phyloP scores from a whole-genome alignment of 192 early-diverging fungal genomes.

The Backusella macrospora region DNA sequence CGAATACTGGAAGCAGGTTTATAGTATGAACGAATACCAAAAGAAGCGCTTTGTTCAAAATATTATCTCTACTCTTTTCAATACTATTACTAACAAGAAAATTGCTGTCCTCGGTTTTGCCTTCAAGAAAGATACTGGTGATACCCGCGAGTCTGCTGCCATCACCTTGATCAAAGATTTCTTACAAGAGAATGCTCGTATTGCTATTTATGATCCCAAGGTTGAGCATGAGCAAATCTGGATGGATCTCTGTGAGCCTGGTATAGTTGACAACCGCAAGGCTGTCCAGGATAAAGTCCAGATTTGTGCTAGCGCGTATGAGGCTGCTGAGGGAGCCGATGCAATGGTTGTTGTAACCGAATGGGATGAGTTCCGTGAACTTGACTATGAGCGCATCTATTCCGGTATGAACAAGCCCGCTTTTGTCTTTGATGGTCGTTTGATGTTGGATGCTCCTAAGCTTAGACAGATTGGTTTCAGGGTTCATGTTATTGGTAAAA shows the following conservation, averaged over 20 bases:
- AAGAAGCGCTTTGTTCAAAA: constrained; percentile 79
- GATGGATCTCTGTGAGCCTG: constrained; percentile 64
- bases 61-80: constrained; percentile 73
- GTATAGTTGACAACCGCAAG: constrained; percentile 48
- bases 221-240: constrained; percentile 71
- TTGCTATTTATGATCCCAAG: constrained; percentile 91
- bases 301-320: constrained; percentile 67
- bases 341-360: constrained; percentile 83
- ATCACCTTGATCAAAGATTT: constrained; percentile 81
- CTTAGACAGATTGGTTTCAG: constrained; percentile 81
- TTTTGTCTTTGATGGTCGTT: constrained; percentile 89
- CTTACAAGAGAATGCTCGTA: constrained; percentile 71
- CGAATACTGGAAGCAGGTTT: constrained; percentile 91
- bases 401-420: constrained; percentile 79
- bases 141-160: constrained; percentile 91
- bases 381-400: constrained; percentile 72
- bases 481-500: constrained; percentile 71
- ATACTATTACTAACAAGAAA: constrained; percentile 79
- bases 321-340: constrained; percentile 70
- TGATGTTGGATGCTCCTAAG: constrained; percentile 69
- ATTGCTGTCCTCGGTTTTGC: constrained; percentile 88
- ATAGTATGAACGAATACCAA: constrained; percentile 90
- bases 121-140: constrained; percentile 94
- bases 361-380: constrained; percentile 88
- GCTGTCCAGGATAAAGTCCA: constrained; percentile 62